These are phyloP conservation scores for Phytophthora tentaculata DNA, from an alignment of 352 stramenopile genomes.

Conservation along the genomic window DNA sequence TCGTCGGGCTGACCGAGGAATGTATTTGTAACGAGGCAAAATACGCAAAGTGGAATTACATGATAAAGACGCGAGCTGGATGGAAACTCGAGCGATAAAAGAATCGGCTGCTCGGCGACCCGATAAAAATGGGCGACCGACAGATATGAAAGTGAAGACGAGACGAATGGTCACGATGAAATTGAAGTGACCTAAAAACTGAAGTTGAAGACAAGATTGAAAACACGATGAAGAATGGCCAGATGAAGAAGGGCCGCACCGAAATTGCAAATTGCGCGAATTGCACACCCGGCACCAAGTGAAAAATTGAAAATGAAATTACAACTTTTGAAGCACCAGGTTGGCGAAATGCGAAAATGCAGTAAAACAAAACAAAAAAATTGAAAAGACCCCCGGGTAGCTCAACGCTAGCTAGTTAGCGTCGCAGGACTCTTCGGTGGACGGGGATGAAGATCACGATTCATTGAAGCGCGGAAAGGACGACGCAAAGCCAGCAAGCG, in stretches of 20 bases:
- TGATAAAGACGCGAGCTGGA: conserved; percentile 41
- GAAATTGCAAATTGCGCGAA: conserved; percentile 47
- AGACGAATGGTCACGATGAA: conserved; percentile 41
- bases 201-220: conserved; percentile 39
- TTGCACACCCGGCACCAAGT: conserved; percentile 30
- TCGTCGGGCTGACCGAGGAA: conserved; percentile 32
- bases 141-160: conserved; percentile 35
- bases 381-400: conserved; percentile 36
- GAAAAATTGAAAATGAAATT: conserved; percentile 51
- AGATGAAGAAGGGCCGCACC: conserved; percentile 35
- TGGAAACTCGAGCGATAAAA: conserved; percentile 45
- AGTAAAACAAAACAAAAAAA: conserved; percentile 40
- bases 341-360: conserved; percentile 42
- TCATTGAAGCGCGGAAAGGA: conserved; percentile 21
- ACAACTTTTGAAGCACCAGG: conserved; percentile 49
- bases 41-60: conserved; percentile 47
- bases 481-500: conserved; percentile 13
- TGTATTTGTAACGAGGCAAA: conserved; percentile 50
- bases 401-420: conserved; percentile 24
- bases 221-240: conserved; percentile 37
- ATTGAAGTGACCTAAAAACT: conserved; percentile 36
- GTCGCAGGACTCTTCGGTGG: conserved; percentile 20
- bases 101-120: conserved; percentile 32
- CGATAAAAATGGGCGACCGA: conserved; percentile 33
- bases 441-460: conserved; percentile 15